These are phyloP conservation scores for Solanum etuberosum DNA, from an alignment of 257 asterid species.

Conservation along the genomic window DNA sequence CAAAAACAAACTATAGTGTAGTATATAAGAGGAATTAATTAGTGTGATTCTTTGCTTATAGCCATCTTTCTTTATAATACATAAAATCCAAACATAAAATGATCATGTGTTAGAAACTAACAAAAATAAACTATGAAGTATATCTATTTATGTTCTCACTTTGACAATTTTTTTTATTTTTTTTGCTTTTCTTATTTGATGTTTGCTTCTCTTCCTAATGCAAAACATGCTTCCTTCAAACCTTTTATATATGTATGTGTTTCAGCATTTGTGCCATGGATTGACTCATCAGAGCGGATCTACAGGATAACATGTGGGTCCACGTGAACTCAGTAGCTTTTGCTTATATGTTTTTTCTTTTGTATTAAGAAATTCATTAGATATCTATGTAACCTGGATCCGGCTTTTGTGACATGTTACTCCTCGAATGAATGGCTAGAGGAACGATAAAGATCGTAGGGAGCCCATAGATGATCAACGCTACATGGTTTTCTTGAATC, in stretches of 20 bases:
- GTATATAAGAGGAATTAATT: not conserved
- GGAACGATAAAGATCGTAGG: conserved; percentile 56
- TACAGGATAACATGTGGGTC: not conserved
- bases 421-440: conserved; percentile 38
- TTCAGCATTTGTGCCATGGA: not conserved
- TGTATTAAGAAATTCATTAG: not conserved
- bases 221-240: not conserved
- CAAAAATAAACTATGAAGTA: not conserved
- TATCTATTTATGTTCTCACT: not conserved
- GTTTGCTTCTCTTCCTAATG: not conserved
- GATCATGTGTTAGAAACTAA: not conserved
- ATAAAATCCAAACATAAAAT: not conserved
- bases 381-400: not conserved
- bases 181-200: not conserved
- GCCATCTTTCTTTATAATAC: not conserved
- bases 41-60: not conserved
- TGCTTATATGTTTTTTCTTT: not conserved
- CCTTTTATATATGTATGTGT: not conserved
- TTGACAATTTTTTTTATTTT: not conserved
- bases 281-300: not conserved
- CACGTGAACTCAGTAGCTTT: not conserved
- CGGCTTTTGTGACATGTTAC: conserved; percentile 1
- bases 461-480: conserved; percentile 74
- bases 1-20: not conserved
- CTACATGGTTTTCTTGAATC: conserved; percentile 58